Percentiles rank a stretch among this genome's conserved stretches.
Conservation (phyloP, 371 early-diverging fungal genomes). For the Mortierella sp. region DNA sequence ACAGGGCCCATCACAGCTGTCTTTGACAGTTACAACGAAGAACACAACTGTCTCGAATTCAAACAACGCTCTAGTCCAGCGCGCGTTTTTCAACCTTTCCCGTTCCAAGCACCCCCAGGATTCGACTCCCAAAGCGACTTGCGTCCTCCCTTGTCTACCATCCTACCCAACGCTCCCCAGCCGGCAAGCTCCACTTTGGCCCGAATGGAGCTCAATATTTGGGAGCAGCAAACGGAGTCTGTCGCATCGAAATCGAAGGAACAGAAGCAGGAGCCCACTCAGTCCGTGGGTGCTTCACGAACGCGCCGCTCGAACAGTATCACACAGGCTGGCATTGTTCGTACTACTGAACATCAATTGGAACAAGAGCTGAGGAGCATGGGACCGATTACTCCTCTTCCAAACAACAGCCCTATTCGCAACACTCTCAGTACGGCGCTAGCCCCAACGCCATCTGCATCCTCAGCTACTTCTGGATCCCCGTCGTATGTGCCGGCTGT, state of each 20-base stretch:
- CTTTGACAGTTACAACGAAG: slow-evolving; percentile 26
- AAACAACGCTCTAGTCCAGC: too few relatives aligned
- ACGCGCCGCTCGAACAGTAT: slow-evolving; percentile 30
- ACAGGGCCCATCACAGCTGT: slow-evolving; percentile 20
- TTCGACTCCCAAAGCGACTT: too few relatives aligned
- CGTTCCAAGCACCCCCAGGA: too few relatives aligned
- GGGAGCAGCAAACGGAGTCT: too few relatives aligned
- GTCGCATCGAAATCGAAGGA: too few relatives aligned
- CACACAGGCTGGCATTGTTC: slow-evolving; percentile 24
- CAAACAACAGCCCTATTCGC: slow-evolving; percentile 11
- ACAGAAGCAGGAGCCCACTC: too few relatives aligned
- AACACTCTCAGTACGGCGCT: slow-evolving; percentile 4
- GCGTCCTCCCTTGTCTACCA: too few relatives aligned
- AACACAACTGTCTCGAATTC: slow-evolving; percentile 50
- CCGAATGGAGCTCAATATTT: too few relatives aligned
- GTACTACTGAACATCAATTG: slow-evolving; percentile 20
- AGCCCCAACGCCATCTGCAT: neutral
- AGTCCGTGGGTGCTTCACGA: neutral
- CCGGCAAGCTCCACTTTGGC: too few relatives aligned
- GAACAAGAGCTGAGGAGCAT: slow-evolving; percentile 20
- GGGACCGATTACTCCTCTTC: slow-evolving; percentile 22
- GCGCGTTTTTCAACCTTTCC: too few relatives aligned
- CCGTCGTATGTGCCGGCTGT: neutral
- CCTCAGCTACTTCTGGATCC: neutral
- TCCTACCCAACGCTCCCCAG: too few relatives aligned